Percentiles rank a stretch among this genome's conserved stretches.
phyloP scores from a whole-genome alignment of 2,329 filamentous ascomycete species.

The Sclerotinia sclerotiorum region DNA sequence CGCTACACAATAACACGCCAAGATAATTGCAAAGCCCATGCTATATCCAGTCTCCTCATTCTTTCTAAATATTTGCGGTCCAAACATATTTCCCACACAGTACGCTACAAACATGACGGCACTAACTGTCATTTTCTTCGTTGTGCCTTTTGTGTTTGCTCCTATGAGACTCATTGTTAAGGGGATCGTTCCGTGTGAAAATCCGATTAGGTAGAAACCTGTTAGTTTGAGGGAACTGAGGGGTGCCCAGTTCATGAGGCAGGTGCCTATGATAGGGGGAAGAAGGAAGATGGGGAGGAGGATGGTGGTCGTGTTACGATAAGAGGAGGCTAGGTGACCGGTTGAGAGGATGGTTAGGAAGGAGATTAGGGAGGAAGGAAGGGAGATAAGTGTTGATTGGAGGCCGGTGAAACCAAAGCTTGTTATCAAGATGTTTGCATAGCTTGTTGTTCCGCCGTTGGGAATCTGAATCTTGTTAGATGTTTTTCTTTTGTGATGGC shows the following conservation, averaged over 20 bases:
- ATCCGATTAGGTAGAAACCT: slow-evolving; percentile 36
- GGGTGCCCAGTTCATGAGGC: slow-evolving; percentile 36
- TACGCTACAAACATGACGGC: slow-evolving; percentile 32
- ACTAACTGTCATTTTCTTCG: slow-evolving; percentile 40
- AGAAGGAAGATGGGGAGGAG: slow-evolving; percentile 32
- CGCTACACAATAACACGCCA: slow-evolving; percentile 33
- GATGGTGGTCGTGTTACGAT: slow-evolving; percentile 32
- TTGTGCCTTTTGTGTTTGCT: slow-evolving; percentile 39
- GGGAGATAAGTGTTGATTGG: slow-evolving; percentile 37
- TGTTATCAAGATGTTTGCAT: slow-evolving; percentile 51
- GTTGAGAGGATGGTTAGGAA: slow-evolving; percentile 31
- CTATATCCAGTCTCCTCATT: slow-evolving; percentile 29
- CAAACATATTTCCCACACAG: slow-evolving; percentile 36
- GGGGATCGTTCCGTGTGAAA: slow-evolving; percentile 35
- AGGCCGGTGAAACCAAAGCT: slow-evolving; percentile 43
- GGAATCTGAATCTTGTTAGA: slow-evolving; percentile 40
- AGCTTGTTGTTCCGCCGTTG: slow-evolving; percentile 60
- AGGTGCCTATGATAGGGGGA: slow-evolving; percentile 36
- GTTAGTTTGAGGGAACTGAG: slow-evolving; percentile 33
- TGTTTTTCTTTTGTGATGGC: background rate
- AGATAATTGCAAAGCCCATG: slow-evolving; percentile 35
- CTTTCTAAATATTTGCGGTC: slow-evolving; percentile 31
- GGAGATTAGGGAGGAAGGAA: slow-evolving; percentile 33
- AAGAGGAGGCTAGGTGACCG: slow-evolving; percentile 43
- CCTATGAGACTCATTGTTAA: slow-evolving; percentile 39